Percentiles rank a stretch among this genome's conserved stretches.
phyloP scores from a whole-genome alignment of 306 rosid genomes.

The Cicer cuneatum region DNA sequence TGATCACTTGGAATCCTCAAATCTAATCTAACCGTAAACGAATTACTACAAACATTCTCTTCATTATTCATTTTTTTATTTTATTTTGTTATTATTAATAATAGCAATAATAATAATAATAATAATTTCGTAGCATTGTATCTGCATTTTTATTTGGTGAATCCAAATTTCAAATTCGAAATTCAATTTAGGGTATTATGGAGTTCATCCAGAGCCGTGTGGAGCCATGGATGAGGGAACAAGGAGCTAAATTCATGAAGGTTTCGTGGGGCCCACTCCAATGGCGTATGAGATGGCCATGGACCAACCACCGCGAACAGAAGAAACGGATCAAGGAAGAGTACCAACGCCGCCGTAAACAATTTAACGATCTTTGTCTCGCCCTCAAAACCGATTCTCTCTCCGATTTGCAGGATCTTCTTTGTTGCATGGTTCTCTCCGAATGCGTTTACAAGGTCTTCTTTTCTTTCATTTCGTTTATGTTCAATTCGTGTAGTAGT shows the following conservation, averaged over 20 bases:
- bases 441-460: constrained; percentile 96
- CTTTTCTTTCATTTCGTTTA: not conserved
- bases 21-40: constrained; percentile 14
- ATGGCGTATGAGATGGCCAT: constrained; percentile 94
- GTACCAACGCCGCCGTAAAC: constrained; percentile 73
- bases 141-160: not conserved
- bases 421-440: constrained; percentile 93
- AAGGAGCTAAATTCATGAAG: constrained; percentile 65
- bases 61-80: not conserved
- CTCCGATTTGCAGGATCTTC: constrained; percentile 86
- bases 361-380: constrained; percentile 69
- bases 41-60: not conserved
- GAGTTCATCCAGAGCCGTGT: constrained; percentile 85
- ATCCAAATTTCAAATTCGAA: not conserved
- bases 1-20: constrained; percentile 3
- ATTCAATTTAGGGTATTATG: constrained; percentile 45
- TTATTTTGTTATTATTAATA: not conserved
- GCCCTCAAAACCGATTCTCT: constrained; percentile 78
- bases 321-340: constrained; percentile 76
- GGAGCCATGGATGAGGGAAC: constrained; percentile 91
- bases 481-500: not conserved
- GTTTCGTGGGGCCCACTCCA: constrained; percentile 90
- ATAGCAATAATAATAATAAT: not conserved
- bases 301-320: constrained; percentile 63
- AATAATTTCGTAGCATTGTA: not conserved